Percentiles rank a stretch among this genome's conserved stretches.
phyloP scores from a whole-genome alignment of 2,329 filamentous ascomycete genomes.

The Colletotrichum sp. region DNA sequence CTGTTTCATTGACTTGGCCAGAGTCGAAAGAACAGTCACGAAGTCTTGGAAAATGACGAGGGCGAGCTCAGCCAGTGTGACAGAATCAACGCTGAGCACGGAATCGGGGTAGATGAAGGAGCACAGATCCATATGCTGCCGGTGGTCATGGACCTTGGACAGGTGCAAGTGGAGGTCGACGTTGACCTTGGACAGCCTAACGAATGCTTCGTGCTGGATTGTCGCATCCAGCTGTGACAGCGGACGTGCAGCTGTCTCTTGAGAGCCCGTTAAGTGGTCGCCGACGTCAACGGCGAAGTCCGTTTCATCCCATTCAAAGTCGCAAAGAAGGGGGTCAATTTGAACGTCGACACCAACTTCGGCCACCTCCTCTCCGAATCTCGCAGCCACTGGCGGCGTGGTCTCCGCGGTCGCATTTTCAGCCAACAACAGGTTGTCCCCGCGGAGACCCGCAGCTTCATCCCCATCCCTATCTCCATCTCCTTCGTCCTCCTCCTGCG shows the following conservation, averaged over 20 bases:
- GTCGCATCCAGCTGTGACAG: background rate
- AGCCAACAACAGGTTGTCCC: background rate
- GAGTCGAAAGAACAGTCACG: background rate
- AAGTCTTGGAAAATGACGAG: background rate
- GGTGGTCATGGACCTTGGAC: background rate
- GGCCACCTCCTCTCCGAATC: background rate
- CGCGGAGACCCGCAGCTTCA: background rate
- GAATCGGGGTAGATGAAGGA: background rate
- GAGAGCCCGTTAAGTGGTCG: background rate
- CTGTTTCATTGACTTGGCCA: background rate
- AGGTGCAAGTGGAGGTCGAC: slow-evolving; percentile 22
- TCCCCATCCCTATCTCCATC: background rate
- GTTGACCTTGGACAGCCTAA: slow-evolving; percentile 25
- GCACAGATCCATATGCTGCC: background rate
- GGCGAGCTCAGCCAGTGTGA: background rate
- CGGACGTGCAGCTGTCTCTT: background rate
- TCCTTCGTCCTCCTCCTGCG: background rate
- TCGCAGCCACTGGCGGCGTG: background rate
- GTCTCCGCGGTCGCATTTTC: background rate
- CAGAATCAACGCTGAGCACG: background rate
- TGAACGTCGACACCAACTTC: background rate
- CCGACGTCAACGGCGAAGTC: background rate
- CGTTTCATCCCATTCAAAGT: background rate
- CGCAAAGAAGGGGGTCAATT: background rate
- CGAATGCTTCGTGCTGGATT: background rate